Base-by-base conservation (phyloP, 2,329 filamentous ascomycete species). In the Eurotiales sp. region DNA sequence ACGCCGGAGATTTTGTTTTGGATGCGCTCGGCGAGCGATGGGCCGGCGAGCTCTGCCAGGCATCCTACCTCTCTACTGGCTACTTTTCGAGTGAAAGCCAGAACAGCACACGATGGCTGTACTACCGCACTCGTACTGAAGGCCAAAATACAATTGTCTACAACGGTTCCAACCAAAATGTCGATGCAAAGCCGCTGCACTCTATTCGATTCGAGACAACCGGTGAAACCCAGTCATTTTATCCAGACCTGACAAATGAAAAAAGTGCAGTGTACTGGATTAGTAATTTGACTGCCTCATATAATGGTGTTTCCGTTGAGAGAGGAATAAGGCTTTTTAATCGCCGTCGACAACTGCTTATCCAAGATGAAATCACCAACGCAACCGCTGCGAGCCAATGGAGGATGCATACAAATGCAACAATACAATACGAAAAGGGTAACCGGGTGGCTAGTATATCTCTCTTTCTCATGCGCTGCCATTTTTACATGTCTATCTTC, bases 381-480 rank as follows among this genome's bases (percentile, higher is more conserved):
- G 42, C 42, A 30, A 21, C 8, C 8, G 36, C 15, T 1, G 6
- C 36, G 21, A 30, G 15, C 27, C 22, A 48, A 48, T 48, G 34
- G 34, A 29, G 46, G 25, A 29, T 48, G 46, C 36, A 48, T 41
- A 48, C 34, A 40, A 48, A 48, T 22, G 36, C 36, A 32, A 43
- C 40, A 25, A 43, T 43, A n/a, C 25, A n/a, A 19, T 29, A 43
- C 7, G 17, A n/a, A 15, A n/a, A 43, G n/a, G 40, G 40, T 8
- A 29, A 27, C 4, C n/a, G 11, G 5, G 40, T 27, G n/a, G n/a
- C n/a, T n/a, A n/a, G n/a, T n/a, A n/a, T n/a, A n/a, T n/a, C n/a
- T n/a, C n/a, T n/a, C n/a, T n/a, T n/a, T n/a, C n/a, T n/a, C n/a
- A n/a, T n/a, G n/a, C n/a, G n/a, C n/a, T n/a, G n/a, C n/a, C n/a